Base-by-base conservation (phyloP, 1,284 basidiomycete genomes). In the Cystobasidium pallidum region DNA sequence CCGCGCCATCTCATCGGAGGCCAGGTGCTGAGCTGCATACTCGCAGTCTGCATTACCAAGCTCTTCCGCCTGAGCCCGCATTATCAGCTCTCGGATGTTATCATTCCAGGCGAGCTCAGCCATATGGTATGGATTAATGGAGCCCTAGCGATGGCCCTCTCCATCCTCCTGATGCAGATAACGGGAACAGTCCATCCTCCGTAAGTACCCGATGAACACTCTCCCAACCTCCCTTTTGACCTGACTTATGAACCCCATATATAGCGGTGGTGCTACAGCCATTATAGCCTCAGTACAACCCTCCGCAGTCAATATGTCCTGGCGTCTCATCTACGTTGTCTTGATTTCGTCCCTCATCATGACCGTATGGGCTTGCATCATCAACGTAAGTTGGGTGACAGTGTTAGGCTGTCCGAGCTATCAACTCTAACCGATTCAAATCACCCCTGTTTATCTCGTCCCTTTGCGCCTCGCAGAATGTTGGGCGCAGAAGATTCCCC, bases 101-200 rank as follows among this genome's bases (percentile, higher is more conserved):
- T 47, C 30, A 34, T 61, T 10, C 54, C 21, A 30, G 54, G 45
- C 59, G 78, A 75, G 28, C 76, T 81, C 7, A 66, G 75, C 21
- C 65, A 84, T 4, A 78, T 86, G 10, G 77, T 82, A 43, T 88
- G 86, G 86, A 80, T 88, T 24, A 85, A 85, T 57, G 87, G 83
- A 2, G 86, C 85, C 0, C 79, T 88, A 4, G 81, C 84, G 0
- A 85, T 86, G 75, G 84, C 86, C 0, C 77, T 82, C 10, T 78
- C 86, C 21, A 79, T 87, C 36, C 83, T 86, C 3, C 79, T 83
- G 2, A 86, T 86, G 85, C 83, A 87, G 76, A 81, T 88, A 36
- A 86, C 86, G 0, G 81, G 81, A 0, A 86, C 86, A 0, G 84
- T 84, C 0, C 87, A 88, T 78, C 88, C 87, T 3, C 88, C 88